Evolutionary conservation across 148 eudicot species (phyloP), one percentile per base, ranked within the genome.

Genomic region (Fagopyrum esculentum): DNA sequence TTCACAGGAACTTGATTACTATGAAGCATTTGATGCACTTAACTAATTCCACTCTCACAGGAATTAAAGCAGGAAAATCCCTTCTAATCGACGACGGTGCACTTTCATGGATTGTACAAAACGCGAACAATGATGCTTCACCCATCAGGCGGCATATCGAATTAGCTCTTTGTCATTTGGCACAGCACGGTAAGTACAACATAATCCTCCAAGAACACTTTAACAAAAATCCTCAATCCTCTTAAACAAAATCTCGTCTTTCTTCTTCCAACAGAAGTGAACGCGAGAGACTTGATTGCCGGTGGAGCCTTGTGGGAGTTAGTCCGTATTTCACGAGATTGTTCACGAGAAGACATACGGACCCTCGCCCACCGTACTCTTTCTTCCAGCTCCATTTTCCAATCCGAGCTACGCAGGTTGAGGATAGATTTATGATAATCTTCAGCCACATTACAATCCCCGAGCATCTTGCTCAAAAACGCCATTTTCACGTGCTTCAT

Each of bases 221-320:
- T 43, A 5, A 12, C 19, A 43, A 9, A 35, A 12, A 66, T 35
- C 45, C 3, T 12, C 0, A 6, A 35, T 13, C 43, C 44, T 10
- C 16, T 6, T 10, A 35, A 57, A 57, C 5, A 57, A 9, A 26
- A 45, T 47, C 12, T 29, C 17, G 40, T 45, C 47, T 52, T 54
- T 35, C 71, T 59, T 5, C 1, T 35, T 13, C 30, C 73, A 59
- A 81, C 94, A 96, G 99, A 96, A 85, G 86, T 86, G 43, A 96
- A 96, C 75, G 97, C 89, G 47, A 88, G 84, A 82, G 98, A 96
- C 75, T 81, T 96, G 98, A 93, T 96, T 30, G 87, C 87, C 56
- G 99, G 98, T 72, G 99, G 99, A 16, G 99, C 99, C 74, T 92
- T 96, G 2, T 96, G 99, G 99, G 99, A 96, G 84, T 81, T 96